Base-by-base conservation (phyloP, 306 rosid species). In the Acacia confusa region DNA sequence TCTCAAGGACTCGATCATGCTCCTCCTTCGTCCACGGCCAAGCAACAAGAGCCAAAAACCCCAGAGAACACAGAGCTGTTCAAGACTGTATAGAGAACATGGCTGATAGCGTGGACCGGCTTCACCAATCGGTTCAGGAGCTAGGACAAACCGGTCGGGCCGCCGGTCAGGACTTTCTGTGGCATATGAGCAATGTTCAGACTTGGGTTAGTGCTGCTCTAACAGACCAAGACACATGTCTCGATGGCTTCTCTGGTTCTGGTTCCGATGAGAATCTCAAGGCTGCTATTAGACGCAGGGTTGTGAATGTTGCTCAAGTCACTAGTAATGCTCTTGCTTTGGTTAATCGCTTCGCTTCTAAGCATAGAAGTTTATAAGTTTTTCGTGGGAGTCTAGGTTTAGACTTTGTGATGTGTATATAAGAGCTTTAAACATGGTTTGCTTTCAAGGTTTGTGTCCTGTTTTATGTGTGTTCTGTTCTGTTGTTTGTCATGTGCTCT, bases 171-270 rank as follows among this genome's bases (percentile, higher is more conserved):
- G 88, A 88, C 22, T 91, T 89, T 22, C 5, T 0, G 63, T 88
- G 89, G 96, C 95, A 85, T 50, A 66, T 92, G 82, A 91, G 89
- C 73, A 91, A 93, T 19, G 89, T 93, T 11, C 90, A 93, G 86
- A 93, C 95, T 25, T 93, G 97, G 97, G 95, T 89, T 34, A 93
- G 94, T 76, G 91, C 97, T 24, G 95, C 95, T 14, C 83, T 93
- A 7, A 93, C 97, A 0, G 85, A 89, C 72, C 94, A 91, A 64
- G 67, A 17, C 77, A 91, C 97, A 28, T 93, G 97, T 72, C 90
- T 93, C 15, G 97, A 89, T 69, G 88, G 85, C 2, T 86, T 93
- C 58, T 45, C 74, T 2, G 88, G 79, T 32, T 82, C 81, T 43
- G 43, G 34, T 2, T 67, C 84, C 55, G 84, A 84, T 67, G 87